Base-by-base conservation (phyloP, 805 yeast species). In the Metschnikowia chrysomelidarum region DNA sequence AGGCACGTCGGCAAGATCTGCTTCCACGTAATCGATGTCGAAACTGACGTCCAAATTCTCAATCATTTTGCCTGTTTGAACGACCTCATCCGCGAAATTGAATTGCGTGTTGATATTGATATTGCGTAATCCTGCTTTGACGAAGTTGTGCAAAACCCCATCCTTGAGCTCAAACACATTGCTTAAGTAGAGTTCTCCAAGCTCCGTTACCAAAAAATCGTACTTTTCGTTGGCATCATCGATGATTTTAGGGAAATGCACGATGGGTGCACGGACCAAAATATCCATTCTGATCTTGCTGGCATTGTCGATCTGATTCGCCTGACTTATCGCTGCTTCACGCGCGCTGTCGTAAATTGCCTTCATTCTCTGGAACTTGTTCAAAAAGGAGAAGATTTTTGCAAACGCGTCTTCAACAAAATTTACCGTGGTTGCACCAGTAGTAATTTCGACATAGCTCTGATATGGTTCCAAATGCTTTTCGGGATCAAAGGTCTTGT, bases 321-420 rank as follows among this genome's bases (percentile, higher is more conserved):
- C 93, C 56, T 86, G 95, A 47, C 82, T 76, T 47, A 87, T 75
- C 0, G 98, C 96, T 8, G 88, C 86, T 50, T 82, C 87, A 39
- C 98, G 74, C 0, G 98, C 95, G 14, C 75, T 67, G 51, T 93
- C 98, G 57, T 85, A 94, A n/a, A 89, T 69, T 4, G 75, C 76
- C 58, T 93, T 93, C 95, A 91, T 87, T 47, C 75, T 75, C 40
- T 78, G 82, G 51, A 94, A 85, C 47, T 82, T 83, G 45, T 76
- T 76, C 49, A 87, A 63, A 50, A 78, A 91, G 8, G 73, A 67
- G 19, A 82, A 51, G 8, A 94, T 73, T 45, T 80, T 74, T 21
- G 79, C 71, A 39, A 88, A 71, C 0, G 97, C 83, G 40, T 79
- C 83, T 49, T 91, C 96, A 13, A 87, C 80, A 53, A 89, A 85